phyloP scores from a whole-genome alignment of 192 early-diverging fungal species.

The Chytriomyces sp. region DNA sequence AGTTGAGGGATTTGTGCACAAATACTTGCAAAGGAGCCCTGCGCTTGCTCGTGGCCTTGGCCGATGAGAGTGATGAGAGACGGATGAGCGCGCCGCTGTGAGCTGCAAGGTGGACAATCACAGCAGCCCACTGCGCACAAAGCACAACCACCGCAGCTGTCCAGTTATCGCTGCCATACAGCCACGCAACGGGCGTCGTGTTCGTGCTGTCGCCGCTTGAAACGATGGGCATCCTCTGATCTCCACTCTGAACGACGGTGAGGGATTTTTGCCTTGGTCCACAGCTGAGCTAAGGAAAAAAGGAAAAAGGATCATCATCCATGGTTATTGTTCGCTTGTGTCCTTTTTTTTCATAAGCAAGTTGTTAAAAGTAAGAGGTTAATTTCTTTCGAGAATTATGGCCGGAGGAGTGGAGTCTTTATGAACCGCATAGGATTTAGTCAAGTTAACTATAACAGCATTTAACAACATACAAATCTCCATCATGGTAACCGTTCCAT shows the following conservation, averaged over 20 bases:
- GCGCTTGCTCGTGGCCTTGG: not conserved
- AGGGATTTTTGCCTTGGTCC: not conserved
- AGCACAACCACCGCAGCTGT: not conserved
- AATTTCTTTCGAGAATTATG: not conserved
- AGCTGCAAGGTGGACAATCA: too few relatives aligned
- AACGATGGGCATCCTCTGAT: not conserved
- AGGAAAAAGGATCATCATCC: not conserved
- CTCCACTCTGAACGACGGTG: not conserved
- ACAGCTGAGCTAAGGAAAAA: not conserved
- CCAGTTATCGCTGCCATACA: not conserved
- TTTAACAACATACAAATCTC: not conserved
- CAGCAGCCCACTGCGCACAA: too few relatives aligned
- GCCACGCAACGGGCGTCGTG: not conserved
- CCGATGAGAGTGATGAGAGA: too few relatives aligned
- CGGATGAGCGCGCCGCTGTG: too few relatives aligned
- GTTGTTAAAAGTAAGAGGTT: not conserved
- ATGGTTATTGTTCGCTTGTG: not conserved
- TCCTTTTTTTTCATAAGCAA: not conserved
- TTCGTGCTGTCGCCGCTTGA: not conserved
- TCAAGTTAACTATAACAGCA: not conserved
- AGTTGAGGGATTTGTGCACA: not conserved
- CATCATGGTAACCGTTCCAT: not conserved
- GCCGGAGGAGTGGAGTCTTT: not conserved
- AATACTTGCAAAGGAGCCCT: not conserved
- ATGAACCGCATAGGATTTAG: conserved; percentile 8